Evolutionary conservation across 805 yeast genomes (phyloP).

Genomic region (Candida silvicultrix): DNA sequence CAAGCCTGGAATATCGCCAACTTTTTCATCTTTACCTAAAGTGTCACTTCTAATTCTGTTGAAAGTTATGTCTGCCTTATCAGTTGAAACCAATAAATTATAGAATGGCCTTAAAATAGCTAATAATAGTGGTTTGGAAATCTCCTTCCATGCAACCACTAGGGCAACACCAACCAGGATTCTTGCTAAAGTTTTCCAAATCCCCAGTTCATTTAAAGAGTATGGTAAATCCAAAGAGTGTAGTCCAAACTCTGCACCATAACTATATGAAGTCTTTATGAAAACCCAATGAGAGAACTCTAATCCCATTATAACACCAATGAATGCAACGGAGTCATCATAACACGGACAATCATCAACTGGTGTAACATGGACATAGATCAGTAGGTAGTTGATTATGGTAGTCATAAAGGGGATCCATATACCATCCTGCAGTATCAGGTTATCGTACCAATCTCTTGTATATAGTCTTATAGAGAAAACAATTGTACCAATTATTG

Average conservation of each 20-base stretch:
- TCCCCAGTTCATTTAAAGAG: slow-evolving; percentile 35
- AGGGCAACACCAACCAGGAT: slow-evolving; percentile 52
- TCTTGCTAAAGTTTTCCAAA: slow-evolving; percentile 36
- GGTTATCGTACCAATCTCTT: slow-evolving; percentile 39
- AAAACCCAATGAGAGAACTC: slow-evolving; percentile 35
- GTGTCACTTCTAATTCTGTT: slow-evolving; percentile 21
- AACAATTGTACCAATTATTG: slow-evolving; percentile 50
- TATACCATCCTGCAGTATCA: slow-evolving; percentile 26
- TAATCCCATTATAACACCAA: slow-evolving; percentile 80
- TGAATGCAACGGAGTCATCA: slow-evolving; percentile 89
- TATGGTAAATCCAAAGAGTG: slow-evolving; percentile 34
- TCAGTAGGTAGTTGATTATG: slow-evolving; percentile 37
- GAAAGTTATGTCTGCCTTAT: slow-evolving; percentile 9
- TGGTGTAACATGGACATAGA: slow-evolving; percentile 75
- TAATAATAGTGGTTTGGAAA: slow-evolving; percentile 63
- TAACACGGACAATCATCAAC: slow-evolving; percentile 94
- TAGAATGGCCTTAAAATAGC: slow-evolving; percentile 55
- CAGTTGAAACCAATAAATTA: slow-evolving; percentile 12
- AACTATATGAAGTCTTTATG: slow-evolving; percentile 17
- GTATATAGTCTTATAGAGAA: slow-evolving; percentile 38
- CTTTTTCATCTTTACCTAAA: slow-evolving; percentile 18
- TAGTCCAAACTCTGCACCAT: slow-evolving; percentile 10
- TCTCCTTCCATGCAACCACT: slow-evolving; percentile 68
- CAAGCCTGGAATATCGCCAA: slow-evolving; percentile 13
- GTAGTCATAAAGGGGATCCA: slow-evolving; percentile 32